Conservation (phyloP, 2,329 filamentous ascomycete genomes). For the Immersiporthe knoxdaviesiana region DNA sequence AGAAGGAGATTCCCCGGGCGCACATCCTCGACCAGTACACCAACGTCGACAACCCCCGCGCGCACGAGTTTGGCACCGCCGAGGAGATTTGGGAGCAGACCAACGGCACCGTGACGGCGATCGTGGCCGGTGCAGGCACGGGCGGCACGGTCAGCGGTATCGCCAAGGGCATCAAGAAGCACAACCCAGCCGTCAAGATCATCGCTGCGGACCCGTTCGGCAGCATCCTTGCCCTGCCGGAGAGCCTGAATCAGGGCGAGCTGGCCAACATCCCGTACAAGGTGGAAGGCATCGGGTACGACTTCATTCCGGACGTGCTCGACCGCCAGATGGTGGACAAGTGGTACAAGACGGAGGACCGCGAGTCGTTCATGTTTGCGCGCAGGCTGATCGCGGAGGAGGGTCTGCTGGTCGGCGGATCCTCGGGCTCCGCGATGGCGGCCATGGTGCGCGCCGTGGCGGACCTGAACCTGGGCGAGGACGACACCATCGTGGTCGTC, state of each 20-base stretch:
- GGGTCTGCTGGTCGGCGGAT: conserved; percentile 89
- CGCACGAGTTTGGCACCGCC: conserved; percentile 91
- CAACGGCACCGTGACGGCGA: conserved; percentile 75
- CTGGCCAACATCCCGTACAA: conserved; percentile 87
- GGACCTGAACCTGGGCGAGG: conserved; percentile 76
- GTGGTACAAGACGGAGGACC: conserved; percentile 98
- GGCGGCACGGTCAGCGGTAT: conserved; percentile 94
- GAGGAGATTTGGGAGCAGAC: conserved; percentile 97
- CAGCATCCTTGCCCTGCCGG: conserved; percentile 85
- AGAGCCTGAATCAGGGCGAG: conserved; percentile 72
- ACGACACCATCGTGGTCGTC: conserved; percentile 87
- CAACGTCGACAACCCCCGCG: conserved; percentile 87
- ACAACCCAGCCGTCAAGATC: conserved; percentile 83
- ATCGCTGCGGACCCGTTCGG: conserved; percentile 92
- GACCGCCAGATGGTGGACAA: conserved; percentile 79
- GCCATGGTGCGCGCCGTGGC: conserved; percentile 77
- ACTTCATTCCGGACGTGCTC: conserved; percentile 95
- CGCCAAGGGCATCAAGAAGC: conserved; percentile 82
- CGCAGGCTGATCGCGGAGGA: conserved; percentile 90
- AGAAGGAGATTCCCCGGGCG: conserved; percentile 95
- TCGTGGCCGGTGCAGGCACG: conserved; percentile 92
- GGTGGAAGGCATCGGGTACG: conserved; percentile 98
- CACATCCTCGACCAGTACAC: conserved; percentile 97
- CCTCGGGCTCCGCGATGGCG: conserved; percentile 88
- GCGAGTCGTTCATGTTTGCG: conserved; percentile 88